Base-by-base conservation (phyloP, 2,329 filamentous ascomycete genomes). In the Botryosphaeria agaves region DNA sequence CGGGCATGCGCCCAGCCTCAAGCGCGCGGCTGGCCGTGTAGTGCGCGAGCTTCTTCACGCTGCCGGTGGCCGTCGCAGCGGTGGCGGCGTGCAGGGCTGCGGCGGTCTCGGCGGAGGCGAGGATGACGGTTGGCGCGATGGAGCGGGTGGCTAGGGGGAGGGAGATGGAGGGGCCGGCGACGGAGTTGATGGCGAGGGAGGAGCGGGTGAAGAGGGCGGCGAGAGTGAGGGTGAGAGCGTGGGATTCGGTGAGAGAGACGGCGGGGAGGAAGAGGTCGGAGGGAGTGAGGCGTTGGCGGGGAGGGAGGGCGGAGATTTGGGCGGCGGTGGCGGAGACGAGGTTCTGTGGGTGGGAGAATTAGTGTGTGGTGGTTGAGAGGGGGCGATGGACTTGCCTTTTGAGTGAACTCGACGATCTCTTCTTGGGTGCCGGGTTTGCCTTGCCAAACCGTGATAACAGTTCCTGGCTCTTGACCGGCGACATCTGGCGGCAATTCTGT, bases 111-210 rank as follows among this genome's bases (percentile, higher is more conserved):
- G 85, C 75, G 3, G 79, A 80, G 5, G 80, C 72, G 25, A 91
- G 72, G 32, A 94, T 61, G 34, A 94, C 67, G 4, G 85, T 94
- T 1, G 87, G 87, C 1, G 78, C 69, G 23, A 91, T 62, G 28
- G 74, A 73, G 35, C 73, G 69, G 14, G 78, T 78, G 14, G 83
- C 82, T 14, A 84, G 56, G 12, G 64, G 60, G 21, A 95, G 64
- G 46, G 89, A 73, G 8, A 78, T 64, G 7, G 70, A 70, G 20
- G 70, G 66, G 5, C 78, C 78, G 11, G 84, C 79, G 16, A 92
- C 84, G 0, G 84, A 89, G 55, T 82, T 95, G 44, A 98, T 67
- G 16, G 84, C 82, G 14, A 98, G 58, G 0, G 83, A 89, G 12
- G 82, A 67, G 48, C 92, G 89, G 14, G 73, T 77, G 55, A 75